These are phyloP conservation scores for Termitomyces sp. DNA, from an alignment of 768 basidiomycete species.

Conservation along the genomic window DNA sequence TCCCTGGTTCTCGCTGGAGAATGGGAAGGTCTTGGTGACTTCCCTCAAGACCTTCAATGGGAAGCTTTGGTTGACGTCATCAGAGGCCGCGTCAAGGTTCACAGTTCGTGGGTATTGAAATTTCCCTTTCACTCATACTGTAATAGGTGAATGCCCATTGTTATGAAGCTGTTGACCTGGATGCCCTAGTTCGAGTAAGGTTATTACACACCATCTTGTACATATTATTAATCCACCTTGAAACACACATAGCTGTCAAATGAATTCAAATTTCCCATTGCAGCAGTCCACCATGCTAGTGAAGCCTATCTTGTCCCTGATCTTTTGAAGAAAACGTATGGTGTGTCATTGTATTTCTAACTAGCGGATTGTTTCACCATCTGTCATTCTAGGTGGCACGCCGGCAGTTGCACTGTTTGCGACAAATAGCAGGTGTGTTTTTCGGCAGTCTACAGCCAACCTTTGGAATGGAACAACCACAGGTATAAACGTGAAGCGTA, in stretches of 20 bases:
- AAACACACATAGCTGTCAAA: slow-evolving; percentile 53
- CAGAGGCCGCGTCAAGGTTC: slow-evolving; percentile 70
- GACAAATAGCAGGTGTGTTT: slow-evolving; percentile 29
- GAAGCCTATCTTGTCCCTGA: slow-evolving; percentile 83
- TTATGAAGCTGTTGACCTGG: slow-evolving; percentile 62
- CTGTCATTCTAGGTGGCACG: slow-evolving; percentile 39
- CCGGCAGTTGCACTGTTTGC: slow-evolving; percentile 82
- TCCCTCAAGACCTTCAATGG: slow-evolving; percentile 72
- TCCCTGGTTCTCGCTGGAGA: slow-evolving; percentile 36
- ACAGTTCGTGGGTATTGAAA: neutral
- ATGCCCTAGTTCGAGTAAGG: slow-evolving; percentile 58
- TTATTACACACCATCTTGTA: neutral
- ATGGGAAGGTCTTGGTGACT: slow-evolving; percentile 48
- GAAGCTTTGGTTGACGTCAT: slow-evolving; percentile 75
- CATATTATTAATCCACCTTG: neutral
- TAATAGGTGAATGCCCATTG: slow-evolving; percentile 51
- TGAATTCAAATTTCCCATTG: slow-evolving; percentile 78
- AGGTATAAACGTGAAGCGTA: slow-evolving; percentile 82
- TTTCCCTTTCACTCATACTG: neutral
- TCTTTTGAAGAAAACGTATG: slow-evolving; percentile 64
- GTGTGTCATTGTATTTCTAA: slow-evolving; percentile 23
- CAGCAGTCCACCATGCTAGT: slow-evolving; percentile 74
- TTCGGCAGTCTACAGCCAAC: neutral
- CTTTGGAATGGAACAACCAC: slow-evolving; percentile 1
- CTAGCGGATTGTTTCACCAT: neutral